phyloP scores from a whole-genome alignment of 139 green algal genomes.

The Micractinium sp. region DNA sequence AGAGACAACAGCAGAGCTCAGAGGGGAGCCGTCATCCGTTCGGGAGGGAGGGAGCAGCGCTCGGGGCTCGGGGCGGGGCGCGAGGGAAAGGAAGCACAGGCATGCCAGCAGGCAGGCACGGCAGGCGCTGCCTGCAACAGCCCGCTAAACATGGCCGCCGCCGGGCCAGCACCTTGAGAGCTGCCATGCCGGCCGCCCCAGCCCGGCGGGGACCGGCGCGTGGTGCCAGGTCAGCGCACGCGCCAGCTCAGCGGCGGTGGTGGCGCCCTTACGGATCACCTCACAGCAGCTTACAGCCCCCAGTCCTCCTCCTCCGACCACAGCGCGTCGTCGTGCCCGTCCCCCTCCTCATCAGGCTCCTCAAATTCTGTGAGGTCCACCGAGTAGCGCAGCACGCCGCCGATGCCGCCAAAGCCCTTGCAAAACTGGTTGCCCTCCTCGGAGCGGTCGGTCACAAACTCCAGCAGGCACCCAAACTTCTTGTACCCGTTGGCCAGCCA shows the following conservation, averaged over 20 bases:
- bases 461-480: constrained; percentile 96
- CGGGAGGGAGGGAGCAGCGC: background rate
- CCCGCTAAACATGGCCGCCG: too few species aligned
- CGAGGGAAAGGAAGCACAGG: background rate
- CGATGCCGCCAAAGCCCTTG: constrained; percentile 95
- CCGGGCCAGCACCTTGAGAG: too few species aligned
- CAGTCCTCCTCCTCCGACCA: constrained; percentile 39
- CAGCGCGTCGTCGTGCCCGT: constrained; percentile 55
- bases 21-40: background rate
- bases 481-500: constrained; percentile 99
- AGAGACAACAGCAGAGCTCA: background rate
- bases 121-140: too few species aligned
- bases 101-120: background rate
- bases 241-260: background rate
- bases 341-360: constrained; percentile 52
- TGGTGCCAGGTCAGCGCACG: too few species aligned
- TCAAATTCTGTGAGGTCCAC: constrained; percentile 73
- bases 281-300: background rate
- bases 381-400: constrained; percentile 94
- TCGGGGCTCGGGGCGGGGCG: background rate
- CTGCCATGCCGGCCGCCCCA: too few species aligned
- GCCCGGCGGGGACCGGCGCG: too few species aligned
- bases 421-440: constrained; percentile 99
- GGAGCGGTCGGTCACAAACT: constrained; percentile 92
- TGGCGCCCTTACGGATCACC: too few species aligned